phyloP scores from a whole-genome alignment of 2,329 filamentous ascomycete genomes.

The Gaeumannomyces sp. region DNA sequence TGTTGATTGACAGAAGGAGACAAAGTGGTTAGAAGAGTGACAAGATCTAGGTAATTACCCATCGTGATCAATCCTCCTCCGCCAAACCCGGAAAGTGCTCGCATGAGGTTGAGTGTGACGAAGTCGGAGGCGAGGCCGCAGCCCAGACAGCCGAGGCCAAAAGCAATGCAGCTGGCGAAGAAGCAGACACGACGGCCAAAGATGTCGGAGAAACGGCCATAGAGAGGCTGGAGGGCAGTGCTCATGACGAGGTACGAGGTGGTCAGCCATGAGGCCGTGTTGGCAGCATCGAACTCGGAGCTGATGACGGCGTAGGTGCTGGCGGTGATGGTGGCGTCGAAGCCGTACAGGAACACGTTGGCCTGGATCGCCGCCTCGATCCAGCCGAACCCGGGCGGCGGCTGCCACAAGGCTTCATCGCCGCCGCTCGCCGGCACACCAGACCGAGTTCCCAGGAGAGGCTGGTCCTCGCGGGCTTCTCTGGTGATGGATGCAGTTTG shows the following conservation, averaged over 20 bases:
- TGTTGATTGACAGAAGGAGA: neutral
- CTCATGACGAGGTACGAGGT: slow-evolving; percentile 67
- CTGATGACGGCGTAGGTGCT: slow-evolving; percentile 69
- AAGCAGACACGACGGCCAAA: slow-evolving; percentile 59
- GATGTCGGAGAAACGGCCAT: slow-evolving; percentile 65
- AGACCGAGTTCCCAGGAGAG: too few species aligned
- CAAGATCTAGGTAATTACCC: slow-evolving; percentile 38
- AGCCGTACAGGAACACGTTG: slow-evolving; percentile 60
- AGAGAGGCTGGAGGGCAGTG: slow-evolving; percentile 66
- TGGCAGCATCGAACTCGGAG: slow-evolving; percentile 66
- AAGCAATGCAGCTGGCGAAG: slow-evolving; percentile 56
- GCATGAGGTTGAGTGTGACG: slow-evolving; percentile 54
- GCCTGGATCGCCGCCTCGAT: slow-evolving; percentile 57
- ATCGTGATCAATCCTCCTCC: slow-evolving; percentile 65
- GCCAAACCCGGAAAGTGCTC: slow-evolving; percentile 62
- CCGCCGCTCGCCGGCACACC: neutral
- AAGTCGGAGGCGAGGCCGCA: slow-evolving; percentile 57
- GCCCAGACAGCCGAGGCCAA: slow-evolving; percentile 57
- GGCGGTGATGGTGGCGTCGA: slow-evolving; percentile 68
- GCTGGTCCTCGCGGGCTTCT: too few species aligned
- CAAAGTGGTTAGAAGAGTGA: slow-evolving; percentile 10
- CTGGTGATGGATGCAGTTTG: too few species aligned
- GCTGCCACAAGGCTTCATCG: slow-evolving; percentile 33
- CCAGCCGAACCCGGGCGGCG: slow-evolving; percentile 47
- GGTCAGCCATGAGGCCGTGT: slow-evolving; percentile 68